phyloP scores from a whole-genome alignment of 2,329 filamentous ascomycete species.

The Paecilomyces niveus region DNA sequence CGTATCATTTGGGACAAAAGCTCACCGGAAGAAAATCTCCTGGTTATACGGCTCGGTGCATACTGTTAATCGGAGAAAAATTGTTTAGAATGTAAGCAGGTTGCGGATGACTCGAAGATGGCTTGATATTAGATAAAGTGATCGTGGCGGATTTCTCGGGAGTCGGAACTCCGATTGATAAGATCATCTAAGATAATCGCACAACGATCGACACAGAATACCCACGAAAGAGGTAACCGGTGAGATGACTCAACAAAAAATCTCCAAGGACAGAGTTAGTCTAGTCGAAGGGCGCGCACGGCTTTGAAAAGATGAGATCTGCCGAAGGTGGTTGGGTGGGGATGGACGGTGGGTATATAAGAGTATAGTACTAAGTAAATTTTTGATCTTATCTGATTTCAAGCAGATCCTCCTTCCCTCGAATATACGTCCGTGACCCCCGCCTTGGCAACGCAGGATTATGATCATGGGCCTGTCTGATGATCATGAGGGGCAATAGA shows the following conservation, averaged over 20 bases:
- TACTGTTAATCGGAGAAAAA: no score
- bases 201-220: not conserved
- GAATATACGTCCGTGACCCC: not conserved
- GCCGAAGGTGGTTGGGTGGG: not conserved
- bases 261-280: not conserved
- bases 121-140: not conserved
- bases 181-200: not conserved
- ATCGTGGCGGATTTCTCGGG: not conserved
- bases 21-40: not conserved
- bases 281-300: not conserved
- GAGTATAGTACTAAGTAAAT: not conserved
- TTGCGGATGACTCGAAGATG: no score
- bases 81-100: not conserved
- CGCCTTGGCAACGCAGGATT: not conserved
- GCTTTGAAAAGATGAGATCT: not conserved
- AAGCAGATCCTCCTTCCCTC: not conserved
- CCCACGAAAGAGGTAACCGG: not conserved
- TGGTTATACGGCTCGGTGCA: not conserved
- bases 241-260: not conserved
- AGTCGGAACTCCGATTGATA: not conserved
- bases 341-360: not conserved
- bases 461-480: not conserved
- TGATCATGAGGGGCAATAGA: not conserved
- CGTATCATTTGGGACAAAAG: not conserved
- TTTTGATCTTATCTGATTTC: not conserved